phyloP scores from a whole-genome alignment of 2,329 filamentous ascomycete genomes.

The Neopestalotiopsis sp. region DNA sequence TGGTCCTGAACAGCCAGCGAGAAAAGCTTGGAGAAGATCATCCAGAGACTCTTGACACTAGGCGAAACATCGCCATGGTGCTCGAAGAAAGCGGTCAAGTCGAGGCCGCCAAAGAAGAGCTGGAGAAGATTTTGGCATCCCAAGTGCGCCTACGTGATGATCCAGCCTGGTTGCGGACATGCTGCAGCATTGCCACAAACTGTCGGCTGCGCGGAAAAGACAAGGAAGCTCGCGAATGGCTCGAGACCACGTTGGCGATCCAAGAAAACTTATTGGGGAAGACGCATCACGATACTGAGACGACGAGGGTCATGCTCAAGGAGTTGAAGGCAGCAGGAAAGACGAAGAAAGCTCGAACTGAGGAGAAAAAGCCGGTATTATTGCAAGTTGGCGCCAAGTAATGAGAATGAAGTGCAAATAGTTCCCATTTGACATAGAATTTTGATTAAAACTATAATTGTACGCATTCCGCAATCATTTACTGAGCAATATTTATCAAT shows the following conservation, averaged over 20 bases:
- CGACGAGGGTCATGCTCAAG: background rate
- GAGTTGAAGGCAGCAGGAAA: background rate
- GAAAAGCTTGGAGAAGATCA: background rate
- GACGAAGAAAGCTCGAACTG: background rate
- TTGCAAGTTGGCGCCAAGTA: no score
- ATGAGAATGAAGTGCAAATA: no score
- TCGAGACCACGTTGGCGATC: background rate
- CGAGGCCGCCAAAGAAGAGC: background rate
- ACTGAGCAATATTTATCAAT: no score
- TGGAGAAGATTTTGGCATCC: background rate
- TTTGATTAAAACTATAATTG: no score
- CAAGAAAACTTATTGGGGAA: background rate
- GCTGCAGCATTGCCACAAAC: background rate
- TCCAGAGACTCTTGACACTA: background rate
- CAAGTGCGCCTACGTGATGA: background rate
- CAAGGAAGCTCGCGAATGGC: background rate
- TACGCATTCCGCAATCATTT: no score
- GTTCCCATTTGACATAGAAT: no score
- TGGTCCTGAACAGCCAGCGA: background rate
- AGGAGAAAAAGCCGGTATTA: background rate
- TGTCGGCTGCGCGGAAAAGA: background rate
- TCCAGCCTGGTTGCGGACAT: background rate
- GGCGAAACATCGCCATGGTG: background rate
- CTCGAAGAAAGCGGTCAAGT: background rate
- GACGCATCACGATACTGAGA: conserved; percentile 6